phyloP scores from a whole-genome alignment of 2,329 filamentous ascomycete species.

The Rhynchosporium graminicola region DNA sequence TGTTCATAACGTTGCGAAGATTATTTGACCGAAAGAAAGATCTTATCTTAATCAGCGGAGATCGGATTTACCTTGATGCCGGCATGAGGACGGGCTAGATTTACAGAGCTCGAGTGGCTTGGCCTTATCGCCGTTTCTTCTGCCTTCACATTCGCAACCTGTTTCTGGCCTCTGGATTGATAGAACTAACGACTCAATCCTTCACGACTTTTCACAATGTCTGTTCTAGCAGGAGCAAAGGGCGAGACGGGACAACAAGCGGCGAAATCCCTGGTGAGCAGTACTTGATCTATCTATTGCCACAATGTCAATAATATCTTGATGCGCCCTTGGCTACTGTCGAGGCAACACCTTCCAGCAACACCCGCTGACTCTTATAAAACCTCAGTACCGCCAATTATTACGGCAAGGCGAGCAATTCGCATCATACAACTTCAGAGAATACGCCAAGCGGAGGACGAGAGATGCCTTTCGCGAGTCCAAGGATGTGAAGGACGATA shows the following conservation, averaged over 20 bases:
- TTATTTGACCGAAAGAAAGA: background rate
- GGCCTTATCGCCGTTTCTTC: background rate
- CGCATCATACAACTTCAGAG: constrained; percentile 94
- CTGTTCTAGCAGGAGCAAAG: constrained; percentile 32
- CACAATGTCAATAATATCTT: constrained; percentile 5
- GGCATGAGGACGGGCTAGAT: background rate
- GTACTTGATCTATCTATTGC: constrained; percentile 11
- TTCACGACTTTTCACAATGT: constrained; percentile 32
- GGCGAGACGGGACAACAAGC: constrained; percentile 38
- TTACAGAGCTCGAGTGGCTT: constrained; percentile 11
- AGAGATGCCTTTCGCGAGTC: constrained; percentile 88
- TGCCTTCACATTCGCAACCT: background rate
- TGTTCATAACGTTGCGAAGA: background rate
- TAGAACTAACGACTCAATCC: background rate
- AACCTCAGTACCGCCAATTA: constrained; percentile 82
- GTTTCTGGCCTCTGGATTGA: background rate
- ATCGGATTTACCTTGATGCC: constrained; percentile 7
- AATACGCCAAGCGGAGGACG: constrained; percentile 91
- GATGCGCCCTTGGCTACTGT: background rate
- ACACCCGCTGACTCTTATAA: constrained; percentile 16
- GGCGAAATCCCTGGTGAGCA: constrained; percentile 40
- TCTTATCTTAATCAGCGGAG: constrained; percentile 16
- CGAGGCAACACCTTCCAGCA: background rate
- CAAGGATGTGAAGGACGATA: constrained; percentile 68
- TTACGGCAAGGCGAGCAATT: constrained; percentile 86